phyloP scores from a whole-genome alignment of 1,284 basidiomycete species.

The Microbotryum scabiosae region DNA sequence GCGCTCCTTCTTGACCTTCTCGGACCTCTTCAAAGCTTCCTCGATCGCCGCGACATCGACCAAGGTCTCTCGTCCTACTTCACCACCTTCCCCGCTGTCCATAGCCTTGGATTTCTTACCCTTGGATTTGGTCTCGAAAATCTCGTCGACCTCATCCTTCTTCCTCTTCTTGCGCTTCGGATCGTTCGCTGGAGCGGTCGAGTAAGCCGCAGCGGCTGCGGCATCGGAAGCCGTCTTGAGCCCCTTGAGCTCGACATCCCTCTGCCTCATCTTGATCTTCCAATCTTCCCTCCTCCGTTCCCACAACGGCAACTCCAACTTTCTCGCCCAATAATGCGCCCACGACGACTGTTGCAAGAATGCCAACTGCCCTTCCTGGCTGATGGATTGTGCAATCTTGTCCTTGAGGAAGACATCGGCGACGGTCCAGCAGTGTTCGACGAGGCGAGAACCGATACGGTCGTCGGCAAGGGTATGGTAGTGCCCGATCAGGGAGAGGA shows the following conservation, averaged over 20 bases:
- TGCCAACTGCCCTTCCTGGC: constrained; percentile 53
- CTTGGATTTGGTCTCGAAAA: constrained; percentile 17
- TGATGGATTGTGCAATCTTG: constrained; percentile 73
- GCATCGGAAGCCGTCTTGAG: constrained; percentile 20
- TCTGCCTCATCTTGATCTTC: constrained; percentile 46
- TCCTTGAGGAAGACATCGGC: constrained; percentile 89
- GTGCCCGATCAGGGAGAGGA: constrained; percentile 63
- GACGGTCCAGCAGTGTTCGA: constrained; percentile 73
- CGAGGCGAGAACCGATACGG: constrained; percentile 76
- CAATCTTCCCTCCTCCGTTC: constrained; percentile 71
- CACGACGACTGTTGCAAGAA: constrained; percentile 64
- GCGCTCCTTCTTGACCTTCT: too few relatives aligned
- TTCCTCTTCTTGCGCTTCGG: constrained; percentile 32
- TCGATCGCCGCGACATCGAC: too few relatives aligned
- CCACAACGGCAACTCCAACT: constrained; percentile 68
- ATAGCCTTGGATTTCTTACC: not conserved
- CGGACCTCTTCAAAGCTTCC: too few relatives aligned
- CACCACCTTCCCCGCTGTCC: not conserved
- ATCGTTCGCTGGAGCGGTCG: constrained; percentile 8
- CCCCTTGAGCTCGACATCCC: constrained; percentile 21
- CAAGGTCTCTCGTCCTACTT: constrained; percentile 5
- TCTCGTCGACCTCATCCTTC: constrained; percentile 32
- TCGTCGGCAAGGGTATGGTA: constrained; percentile 74
- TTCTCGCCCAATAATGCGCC: constrained; percentile 75
- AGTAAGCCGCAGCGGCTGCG: not conserved